phyloP scores from a whole-genome alignment of 1,284 basidiomycete genomes.

The Papiliotrema fonsecae region DNA sequence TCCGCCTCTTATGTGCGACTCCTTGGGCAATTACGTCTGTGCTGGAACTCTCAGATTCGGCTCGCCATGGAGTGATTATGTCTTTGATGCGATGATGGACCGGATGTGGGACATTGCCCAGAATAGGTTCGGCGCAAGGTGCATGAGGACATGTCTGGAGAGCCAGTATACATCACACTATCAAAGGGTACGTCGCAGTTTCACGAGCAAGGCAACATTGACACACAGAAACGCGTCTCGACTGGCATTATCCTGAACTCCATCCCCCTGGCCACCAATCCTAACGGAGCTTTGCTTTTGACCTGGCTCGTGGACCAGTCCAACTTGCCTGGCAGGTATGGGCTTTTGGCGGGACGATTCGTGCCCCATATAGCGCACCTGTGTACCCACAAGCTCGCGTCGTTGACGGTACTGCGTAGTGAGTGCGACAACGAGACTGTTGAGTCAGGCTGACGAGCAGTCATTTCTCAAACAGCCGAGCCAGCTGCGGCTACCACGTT shows the following conservation, averaged over 20 bases:
- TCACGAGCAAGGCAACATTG: not conserved
- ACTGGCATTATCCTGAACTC: constrained; percentile 94
- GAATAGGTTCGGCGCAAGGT: constrained; percentile 87
- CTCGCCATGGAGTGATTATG: constrained; percentile 82
- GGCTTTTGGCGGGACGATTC: constrained; percentile 87
- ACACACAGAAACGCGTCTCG: constrained; percentile 75
- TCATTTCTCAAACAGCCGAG: constrained; percentile 88
- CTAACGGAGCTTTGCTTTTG: constrained; percentile 89
- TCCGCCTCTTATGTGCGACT: constrained; percentile 88
- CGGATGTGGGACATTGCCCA: constrained; percentile 98
- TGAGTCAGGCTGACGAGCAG: constrained; percentile 10
- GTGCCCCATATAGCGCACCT: constrained; percentile 92
- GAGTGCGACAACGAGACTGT: constrained; percentile 6
- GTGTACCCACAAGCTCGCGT: constrained; percentile 96
- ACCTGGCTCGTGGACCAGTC: constrained; percentile 97
- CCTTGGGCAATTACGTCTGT: constrained; percentile 95
- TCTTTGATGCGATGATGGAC: constrained; percentile 97
- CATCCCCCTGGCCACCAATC: constrained; percentile 94
- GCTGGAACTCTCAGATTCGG: constrained; percentile 85
- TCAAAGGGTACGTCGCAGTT: constrained; percentile 59
- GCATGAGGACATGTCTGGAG: constrained; percentile 95
- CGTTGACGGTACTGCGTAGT: constrained; percentile 80
- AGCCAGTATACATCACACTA: constrained; percentile 75
- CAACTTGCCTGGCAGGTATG: constrained; percentile 85
- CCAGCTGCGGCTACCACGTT: constrained; percentile 68